Percentiles rank a stretch among this genome's conserved stretches.
phyloP scores from a whole-genome alignment of 805 yeast species.

The Candida sonorensis region DNA sequence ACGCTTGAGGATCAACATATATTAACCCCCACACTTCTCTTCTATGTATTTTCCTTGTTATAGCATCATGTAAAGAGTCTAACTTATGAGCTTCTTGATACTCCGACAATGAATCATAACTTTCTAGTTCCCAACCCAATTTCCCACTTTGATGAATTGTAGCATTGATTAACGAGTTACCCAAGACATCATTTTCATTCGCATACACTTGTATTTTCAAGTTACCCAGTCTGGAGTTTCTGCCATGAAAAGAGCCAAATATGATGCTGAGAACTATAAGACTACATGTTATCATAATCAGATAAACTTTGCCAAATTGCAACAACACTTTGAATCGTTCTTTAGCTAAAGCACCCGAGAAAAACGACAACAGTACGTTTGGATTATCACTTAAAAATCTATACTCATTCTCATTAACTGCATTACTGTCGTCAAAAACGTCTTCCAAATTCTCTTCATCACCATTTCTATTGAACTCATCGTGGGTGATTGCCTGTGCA shows the following conservation, averaged over 20 bases:
- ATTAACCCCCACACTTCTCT: constrained; percentile 52
- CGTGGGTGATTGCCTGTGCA: too few relatives aligned
- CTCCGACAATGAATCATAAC: neutral
- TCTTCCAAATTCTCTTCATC: too few relatives aligned
- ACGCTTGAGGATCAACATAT: constrained; percentile 41
- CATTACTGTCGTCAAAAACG: too few relatives aligned
- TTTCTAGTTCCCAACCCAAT: neutral
- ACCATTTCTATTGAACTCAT: too few relatives aligned
- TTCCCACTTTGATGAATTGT: neutral
- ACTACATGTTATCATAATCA: neutral
- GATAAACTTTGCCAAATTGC: neutral
- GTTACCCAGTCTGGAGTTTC: neutral
- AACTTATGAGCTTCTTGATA: neutral
- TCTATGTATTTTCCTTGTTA: constrained; percentile 35
- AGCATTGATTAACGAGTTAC: neutral
- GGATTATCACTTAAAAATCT: too few relatives aligned
- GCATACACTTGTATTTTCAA: neutral
- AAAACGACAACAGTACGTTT: too few relatives aligned
- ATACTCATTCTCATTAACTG: too few relatives aligned
- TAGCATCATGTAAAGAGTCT: neutral
- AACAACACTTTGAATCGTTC: neutral
- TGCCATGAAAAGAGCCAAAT: constrained; percentile 1
- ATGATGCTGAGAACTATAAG: constrained; percentile 1
- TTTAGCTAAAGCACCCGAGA: neutral
- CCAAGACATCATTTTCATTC: neutral